phyloP scores from a whole-genome alignment of 257 asterid species.

The Fraxinus americana region DNA sequence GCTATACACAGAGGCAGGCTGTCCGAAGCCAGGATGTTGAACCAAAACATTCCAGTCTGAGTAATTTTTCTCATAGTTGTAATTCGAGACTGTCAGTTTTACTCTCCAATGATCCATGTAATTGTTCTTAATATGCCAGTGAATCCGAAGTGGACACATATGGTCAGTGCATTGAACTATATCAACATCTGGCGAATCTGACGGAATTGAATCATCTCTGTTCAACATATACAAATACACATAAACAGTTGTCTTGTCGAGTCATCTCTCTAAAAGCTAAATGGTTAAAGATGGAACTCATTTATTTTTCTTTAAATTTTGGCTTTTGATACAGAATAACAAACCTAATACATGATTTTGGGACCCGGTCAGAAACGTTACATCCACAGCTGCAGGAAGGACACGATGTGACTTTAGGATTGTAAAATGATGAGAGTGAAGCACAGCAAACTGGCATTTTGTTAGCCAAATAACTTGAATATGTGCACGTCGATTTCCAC shows the following conservation, averaged over 20 bases:
- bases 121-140: slow-evolving; percentile 68
- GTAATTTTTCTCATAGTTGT: slow-evolving; percentile 56
- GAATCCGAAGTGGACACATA: slow-evolving; percentile 73
- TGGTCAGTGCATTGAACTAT: slow-evolving; percentile 66
- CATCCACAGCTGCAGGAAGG: slow-evolving; percentile 80
- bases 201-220: slow-evolving; percentile 45
- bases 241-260: neutral
- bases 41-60: slow-evolving; percentile 63
- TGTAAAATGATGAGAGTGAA: slow-evolving; percentile 73
- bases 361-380: slow-evolving; percentile 31
- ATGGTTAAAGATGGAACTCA: neutral
- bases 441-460: slow-evolving; percentile 60
- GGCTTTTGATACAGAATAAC: neutral
- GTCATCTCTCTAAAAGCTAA: no score
- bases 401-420: slow-evolving; percentile 53
- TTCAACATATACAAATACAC: slow-evolving; percentile 9
- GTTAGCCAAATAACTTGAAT: slow-evolving; percentile 49
- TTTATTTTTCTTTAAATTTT: neutral
- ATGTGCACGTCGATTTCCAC: slow-evolving; percentile 57
- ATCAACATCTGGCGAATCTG: slow-evolving; percentile 34
- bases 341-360: slow-evolving; percentile 60
- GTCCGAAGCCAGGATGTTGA: slow-evolving; percentile 68
- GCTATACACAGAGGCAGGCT: slow-evolving; percentile 40
- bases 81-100: slow-evolving; percentile 64
- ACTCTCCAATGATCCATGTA: slow-evolving; percentile 60